Percentiles rank a stretch among this genome's conserved stretches.
Conservation (phyloP, 768 basidiomycete genomes). For the Termitomyces sp. region DNA sequence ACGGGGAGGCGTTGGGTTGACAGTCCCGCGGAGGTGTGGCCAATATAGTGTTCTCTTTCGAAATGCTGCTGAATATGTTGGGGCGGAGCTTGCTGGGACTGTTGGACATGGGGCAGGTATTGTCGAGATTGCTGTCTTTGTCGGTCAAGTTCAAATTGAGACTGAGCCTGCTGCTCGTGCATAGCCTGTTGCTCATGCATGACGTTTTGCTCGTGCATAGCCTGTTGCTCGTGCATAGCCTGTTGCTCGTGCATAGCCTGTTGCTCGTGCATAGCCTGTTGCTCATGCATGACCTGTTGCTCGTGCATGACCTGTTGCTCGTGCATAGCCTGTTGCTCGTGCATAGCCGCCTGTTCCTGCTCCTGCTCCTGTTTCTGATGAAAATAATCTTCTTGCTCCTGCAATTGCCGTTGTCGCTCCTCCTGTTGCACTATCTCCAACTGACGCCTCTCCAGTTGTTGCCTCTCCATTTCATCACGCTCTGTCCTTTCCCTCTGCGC, state of each 20-base stretch:
- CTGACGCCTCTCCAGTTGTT: conserved; percentile 18
- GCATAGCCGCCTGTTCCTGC: too few species aligned
- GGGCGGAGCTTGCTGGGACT: conserved; percentile 4
- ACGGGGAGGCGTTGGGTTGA: not conserved
- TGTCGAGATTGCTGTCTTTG: conserved; percentile 18
- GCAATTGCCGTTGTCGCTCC: not conserved
- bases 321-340: too few species aligned
- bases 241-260: too few species aligned
- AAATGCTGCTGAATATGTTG: conserved; percentile 4
- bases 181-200: not conserved
- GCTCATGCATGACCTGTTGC: too few species aligned
- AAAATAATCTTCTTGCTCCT: conserved; percentile 10
- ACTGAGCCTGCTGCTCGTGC: conserved; percentile 12
- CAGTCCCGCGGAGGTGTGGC: not conserved
- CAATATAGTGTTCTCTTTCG: not conserved
- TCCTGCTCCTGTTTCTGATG: too few species aligned
- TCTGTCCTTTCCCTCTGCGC: conserved; percentile 26
- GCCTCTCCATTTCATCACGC: conserved; percentile 23
- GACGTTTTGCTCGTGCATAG: too few species aligned
- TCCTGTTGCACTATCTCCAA: conserved; percentile 19
- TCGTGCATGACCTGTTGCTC: too few species aligned
- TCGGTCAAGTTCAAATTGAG: conserved; percentile 21
- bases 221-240: too few species aligned
- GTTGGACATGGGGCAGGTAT: conserved; percentile 11
- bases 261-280: too few species aligned